Conservation (phyloP, 2,329 filamentous ascomycete species). For the Fusarium setosum region DNA sequence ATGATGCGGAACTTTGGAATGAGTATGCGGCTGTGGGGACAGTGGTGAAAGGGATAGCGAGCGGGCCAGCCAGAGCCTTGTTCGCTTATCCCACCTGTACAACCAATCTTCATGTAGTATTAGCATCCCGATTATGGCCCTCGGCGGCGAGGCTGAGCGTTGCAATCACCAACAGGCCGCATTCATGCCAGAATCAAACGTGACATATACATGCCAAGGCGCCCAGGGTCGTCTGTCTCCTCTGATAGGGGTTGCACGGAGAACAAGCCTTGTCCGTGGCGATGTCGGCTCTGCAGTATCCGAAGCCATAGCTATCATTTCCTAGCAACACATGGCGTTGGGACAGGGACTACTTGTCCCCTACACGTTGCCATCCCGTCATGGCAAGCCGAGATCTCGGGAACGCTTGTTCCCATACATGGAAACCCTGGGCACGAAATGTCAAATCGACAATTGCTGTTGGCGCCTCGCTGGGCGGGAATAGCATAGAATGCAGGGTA, state of each 20-base stretch:
- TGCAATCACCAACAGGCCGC: constrained; percentile 19
- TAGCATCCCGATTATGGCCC: constrained; percentile 34
- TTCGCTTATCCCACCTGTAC: constrained; percentile 36
- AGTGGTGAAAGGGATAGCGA: constrained; percentile 33
- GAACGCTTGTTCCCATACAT: constrained; percentile 20
- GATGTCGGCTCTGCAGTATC: not conserved
- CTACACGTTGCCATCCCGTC: not conserved
- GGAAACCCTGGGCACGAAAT: constrained; percentile 29
- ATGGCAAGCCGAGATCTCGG: constrained; percentile 15
- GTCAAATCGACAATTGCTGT: constrained; percentile 7
- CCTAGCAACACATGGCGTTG: constrained; percentile 4
- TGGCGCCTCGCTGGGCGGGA: not conserved
- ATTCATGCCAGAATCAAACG: not conserved
- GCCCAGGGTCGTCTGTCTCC: not conserved
- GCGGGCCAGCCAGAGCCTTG: constrained; percentile 13
- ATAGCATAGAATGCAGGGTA: constrained; percentile 16
- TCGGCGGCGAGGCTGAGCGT: constrained; percentile 17
- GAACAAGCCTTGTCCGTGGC: not conserved
- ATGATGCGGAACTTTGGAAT: constrained; percentile 23
- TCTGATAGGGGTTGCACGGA: not conserved
- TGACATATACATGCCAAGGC: not conserved
- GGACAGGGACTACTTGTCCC: not conserved
- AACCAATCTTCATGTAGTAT: constrained; percentile 45
- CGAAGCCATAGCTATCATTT: constrained; percentile 1
- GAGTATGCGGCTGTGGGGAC: constrained; percentile 27